Percentiles rank a stretch among this genome's conserved stretches.
These are phyloP conservation scores for Crithidia fasciculata DNA, from an alignment of 208 protist species.

Conservation along the genomic window DNA sequence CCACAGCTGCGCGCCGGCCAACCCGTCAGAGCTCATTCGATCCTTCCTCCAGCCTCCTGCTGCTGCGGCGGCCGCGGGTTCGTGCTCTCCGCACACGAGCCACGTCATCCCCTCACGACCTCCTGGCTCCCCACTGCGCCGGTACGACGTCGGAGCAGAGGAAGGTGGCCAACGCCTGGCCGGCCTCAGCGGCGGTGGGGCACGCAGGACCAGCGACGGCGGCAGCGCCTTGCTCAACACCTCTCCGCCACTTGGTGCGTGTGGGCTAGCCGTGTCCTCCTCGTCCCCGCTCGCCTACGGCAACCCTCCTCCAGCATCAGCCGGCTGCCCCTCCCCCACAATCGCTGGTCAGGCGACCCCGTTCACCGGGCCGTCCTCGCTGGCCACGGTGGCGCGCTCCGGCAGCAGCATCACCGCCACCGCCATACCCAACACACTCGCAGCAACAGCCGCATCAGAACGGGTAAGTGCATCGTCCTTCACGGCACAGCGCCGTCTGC, in stretches of 20 bases:
- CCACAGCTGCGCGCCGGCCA: constrained; percentile 68
- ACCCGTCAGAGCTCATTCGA: constrained; percentile 34
- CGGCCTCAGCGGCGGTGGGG: no score
- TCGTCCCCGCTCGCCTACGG: background rate
- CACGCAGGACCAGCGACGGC: background rate
- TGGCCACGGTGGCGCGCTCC: background rate
- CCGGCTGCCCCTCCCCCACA: no score
- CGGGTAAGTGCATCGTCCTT: background rate
- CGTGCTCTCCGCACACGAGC: no score
- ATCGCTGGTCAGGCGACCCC: background rate
- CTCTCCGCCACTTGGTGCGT: background rate
- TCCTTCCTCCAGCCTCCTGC: constrained; percentile 16
- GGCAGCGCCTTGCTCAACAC: background rate
- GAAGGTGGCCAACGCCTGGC: no score
- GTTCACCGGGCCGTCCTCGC: background rate
- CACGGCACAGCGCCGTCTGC: constrained; percentile 9
- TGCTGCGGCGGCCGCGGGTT: background rate
- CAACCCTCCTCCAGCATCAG: no score
- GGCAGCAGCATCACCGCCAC: no score
- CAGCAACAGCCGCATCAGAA: background rate
- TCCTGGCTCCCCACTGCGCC: no score
- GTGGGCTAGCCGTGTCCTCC: background rate
- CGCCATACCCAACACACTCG: background rate
- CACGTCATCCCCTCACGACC: no score
- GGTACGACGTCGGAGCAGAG: no score